Conservation (phyloP, 2,329 filamentous ascomycete genomes). For the Calonectria pseudoreteaudii region DNA sequence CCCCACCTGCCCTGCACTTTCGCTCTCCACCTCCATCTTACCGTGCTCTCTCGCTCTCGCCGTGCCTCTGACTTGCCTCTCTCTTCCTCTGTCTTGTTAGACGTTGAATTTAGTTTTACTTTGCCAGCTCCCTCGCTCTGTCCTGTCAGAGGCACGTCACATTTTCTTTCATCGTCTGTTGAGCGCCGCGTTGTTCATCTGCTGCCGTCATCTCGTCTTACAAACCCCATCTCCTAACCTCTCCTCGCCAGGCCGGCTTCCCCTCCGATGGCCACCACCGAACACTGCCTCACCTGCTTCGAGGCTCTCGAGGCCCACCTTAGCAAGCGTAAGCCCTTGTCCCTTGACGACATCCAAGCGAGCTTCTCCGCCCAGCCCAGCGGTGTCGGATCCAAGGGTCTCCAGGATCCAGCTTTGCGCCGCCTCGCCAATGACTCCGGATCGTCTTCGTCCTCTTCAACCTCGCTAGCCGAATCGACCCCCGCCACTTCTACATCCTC, state of each 20-base stretch:
- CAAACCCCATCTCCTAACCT: slow-evolving; percentile 15
- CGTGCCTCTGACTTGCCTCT: slow-evolving; percentile 19
- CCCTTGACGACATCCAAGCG: slow-evolving; percentile 76
- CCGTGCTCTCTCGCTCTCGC: slow-evolving; percentile 10
- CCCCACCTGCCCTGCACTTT: slow-evolving; percentile 15
- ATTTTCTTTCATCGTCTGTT: neutral
- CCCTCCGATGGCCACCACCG: slow-evolving; percentile 79
- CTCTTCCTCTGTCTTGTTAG: neutral
- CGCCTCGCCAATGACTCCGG: slow-evolving; percentile 52
- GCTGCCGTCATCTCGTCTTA: slow-evolving; percentile 17
- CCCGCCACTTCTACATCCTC: slow-evolving; percentile 59
- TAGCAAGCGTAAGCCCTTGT: slow-evolving; percentile 74
- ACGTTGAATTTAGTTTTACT: neutral
- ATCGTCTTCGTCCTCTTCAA: slow-evolving; percentile 53
- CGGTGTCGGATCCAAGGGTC: slow-evolving; percentile 30
- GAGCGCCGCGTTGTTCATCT: neutral
- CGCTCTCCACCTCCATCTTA: slow-evolving; percentile 13
- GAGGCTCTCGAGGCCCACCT: slow-evolving; percentile 84
- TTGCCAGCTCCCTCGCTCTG: neutral
- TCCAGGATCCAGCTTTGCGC: slow-evolving; percentile 56
- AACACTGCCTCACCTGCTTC: slow-evolving; percentile 94
- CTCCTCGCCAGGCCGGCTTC: slow-evolving; percentile 16
- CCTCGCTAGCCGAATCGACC: slow-evolving; percentile 58
- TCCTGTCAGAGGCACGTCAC: slow-evolving; percentile 13
- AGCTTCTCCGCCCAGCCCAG: slow-evolving; percentile 64